A percentile compares a stretch with the other conserved stretches of the same genome.
Conservation (phyloP, 2,329 filamentous ascomycete genomes). For the Aspergillus amoenus region DNA sequence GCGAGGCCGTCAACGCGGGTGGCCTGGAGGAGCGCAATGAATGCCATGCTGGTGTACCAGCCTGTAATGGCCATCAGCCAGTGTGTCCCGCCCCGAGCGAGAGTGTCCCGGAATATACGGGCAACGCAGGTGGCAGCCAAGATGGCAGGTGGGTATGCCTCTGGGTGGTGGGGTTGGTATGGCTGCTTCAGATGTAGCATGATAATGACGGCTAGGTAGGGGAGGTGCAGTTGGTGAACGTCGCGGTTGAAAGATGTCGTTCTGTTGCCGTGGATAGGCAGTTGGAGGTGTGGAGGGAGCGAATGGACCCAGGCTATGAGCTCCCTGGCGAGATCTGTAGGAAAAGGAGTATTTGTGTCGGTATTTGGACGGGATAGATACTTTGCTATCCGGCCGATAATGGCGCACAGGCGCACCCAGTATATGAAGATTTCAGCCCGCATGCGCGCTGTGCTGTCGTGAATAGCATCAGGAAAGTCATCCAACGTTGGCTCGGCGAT, state of each 20-base stretch:
- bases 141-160: conserved; percentile 38
- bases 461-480: conserved; percentile 38
- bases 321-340: conserved; percentile 30
- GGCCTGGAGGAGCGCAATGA: conserved; percentile 44
- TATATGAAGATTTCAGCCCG: conserved; percentile 42
- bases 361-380: conserved; percentile 29
- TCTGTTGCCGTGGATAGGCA: conserved; percentile 27
- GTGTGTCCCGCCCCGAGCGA: conserved; percentile 39
- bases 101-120: conserved; percentile 40
- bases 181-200: conserved; percentile 38
- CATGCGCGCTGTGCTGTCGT: conserved; percentile 15
- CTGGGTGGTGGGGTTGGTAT: conserved; percentile 31
- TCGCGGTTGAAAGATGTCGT: conserved; percentile 41
- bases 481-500: conserved; percentile 38
- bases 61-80: conserved; percentile 47
- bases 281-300: conserved; percentile 33
- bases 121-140: conserved; percentile 42
- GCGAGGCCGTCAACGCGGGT: conserved; percentile 32
- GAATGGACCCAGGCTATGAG: conserved; percentile 38
- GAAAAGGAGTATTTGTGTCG: conserved; percentile 16
- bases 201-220: conserved; percentile 45
- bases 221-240: conserved; percentile 44
- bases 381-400: conserved; percentile 44
- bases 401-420: conserved; percentile 44
- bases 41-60: conserved; percentile 46